Conservation (phyloP, 768 basidiomycete species). For the Dioszegia crocea region DNA sequence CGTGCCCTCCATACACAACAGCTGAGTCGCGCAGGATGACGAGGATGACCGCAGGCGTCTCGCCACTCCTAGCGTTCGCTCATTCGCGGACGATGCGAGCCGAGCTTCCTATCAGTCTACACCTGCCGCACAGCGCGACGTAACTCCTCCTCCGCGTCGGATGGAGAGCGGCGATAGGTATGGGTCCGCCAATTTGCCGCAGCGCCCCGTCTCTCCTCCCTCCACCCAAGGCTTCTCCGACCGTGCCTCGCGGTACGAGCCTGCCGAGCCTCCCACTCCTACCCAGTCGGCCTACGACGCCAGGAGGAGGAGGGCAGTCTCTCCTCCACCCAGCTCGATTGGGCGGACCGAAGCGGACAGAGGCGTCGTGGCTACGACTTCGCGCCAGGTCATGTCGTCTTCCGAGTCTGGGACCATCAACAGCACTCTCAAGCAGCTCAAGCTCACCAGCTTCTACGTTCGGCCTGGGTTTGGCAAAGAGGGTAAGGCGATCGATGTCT, state of each 20-base stretch:
- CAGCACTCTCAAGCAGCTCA: constrained; percentile 6
- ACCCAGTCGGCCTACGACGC: not conserved
- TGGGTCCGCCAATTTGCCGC: too few species aligned
- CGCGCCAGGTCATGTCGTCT: not conserved
- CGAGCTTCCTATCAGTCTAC: not conserved
- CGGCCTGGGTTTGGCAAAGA: constrained; percentile 30
- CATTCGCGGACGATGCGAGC: not conserved
- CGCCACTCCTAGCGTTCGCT: not conserved
- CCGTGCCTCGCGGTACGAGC: not conserved
- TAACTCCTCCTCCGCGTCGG: not conserved
- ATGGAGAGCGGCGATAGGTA: too few species aligned
- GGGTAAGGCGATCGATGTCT: constrained; percentile 21
- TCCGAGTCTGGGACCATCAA: not conserved
- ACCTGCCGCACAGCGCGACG: not conserved
- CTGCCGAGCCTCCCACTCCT: not conserved
- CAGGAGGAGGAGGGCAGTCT: not conserved
- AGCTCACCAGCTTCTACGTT: constrained; percentile 28
- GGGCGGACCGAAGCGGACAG: not conserved
- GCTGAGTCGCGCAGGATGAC: not conserved
- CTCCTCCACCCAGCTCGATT: not conserved
- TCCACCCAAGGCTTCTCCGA: not conserved
- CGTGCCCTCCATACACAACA: not conserved
- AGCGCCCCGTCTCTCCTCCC: not conserved
- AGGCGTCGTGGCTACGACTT: not conserved
- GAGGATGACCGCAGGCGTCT: not conserved